phyloP scores from a whole-genome alignment of 2,329 filamentous ascomycete genomes.

The Pseudogymnoascus sp. region DNA sequence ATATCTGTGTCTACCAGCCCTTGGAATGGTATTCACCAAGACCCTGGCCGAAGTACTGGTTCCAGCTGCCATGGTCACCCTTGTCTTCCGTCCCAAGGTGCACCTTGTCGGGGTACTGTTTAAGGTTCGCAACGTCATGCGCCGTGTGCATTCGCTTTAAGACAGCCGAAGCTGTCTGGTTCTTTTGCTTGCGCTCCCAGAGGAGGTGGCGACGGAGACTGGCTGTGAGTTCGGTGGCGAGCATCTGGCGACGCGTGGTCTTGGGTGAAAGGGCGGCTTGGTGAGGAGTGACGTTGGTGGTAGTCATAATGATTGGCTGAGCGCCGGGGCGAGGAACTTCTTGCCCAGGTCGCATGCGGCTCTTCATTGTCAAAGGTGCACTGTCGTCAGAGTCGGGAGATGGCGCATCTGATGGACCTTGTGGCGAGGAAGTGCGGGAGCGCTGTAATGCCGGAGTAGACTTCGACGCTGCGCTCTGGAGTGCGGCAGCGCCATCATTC shows the following conservation, averaged over 20 bases:
- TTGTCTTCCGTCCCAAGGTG: conserved; percentile 43
- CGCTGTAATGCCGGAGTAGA: conserved; percentile 47
- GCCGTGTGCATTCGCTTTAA: conserved; percentile 86
- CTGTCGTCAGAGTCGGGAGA: conserved; percentile 34
- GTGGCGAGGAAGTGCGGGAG: conserved; percentile 61
- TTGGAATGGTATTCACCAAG: conserved; percentile 79
- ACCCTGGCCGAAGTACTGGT: conserved; percentile 80
- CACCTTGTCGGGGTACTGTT: conserved; percentile 70
- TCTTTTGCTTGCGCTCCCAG: conserved; percentile 93
- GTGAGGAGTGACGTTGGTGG: conserved; percentile 50
- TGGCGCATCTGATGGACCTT: conserved; percentile 54
- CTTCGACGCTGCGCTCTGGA: conserved; percentile 53
- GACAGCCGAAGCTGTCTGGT: conserved; percentile 77
- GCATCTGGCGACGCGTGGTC: conserved; percentile 90
- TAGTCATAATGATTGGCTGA: conserved; percentile 72
- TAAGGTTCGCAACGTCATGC: conserved; percentile 80
- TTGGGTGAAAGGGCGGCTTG: conserved; percentile 79
- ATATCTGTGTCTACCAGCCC: conserved; percentile 57
- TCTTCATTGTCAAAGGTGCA: conserved; percentile 52
- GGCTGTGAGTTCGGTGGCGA: conserved; percentile 88
- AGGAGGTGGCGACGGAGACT: conserved; percentile 85
- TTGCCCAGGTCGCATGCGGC: conserved; percentile 24
- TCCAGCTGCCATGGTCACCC: conserved; percentile 66
- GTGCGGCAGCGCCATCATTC: conserved; percentile 60
- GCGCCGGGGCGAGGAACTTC: conserved; percentile 51